Evolutionary conservation across 192 early-diverging fungal species (phyloP).

Genomic region (Coemansia sp.): DNA sequence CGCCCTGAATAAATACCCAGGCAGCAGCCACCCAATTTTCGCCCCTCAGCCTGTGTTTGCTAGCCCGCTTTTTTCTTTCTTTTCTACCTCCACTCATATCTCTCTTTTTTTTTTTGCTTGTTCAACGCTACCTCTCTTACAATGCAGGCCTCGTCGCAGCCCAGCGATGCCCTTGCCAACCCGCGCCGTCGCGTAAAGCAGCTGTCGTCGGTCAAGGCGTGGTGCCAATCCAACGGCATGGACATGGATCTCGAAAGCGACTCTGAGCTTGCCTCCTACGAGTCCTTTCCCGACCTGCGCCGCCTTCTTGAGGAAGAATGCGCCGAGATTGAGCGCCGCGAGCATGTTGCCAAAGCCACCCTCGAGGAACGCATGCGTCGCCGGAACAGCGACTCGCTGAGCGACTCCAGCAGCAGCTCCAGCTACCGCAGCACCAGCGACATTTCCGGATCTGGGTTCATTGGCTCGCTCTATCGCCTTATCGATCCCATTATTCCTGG

Average conservation of each 20-base stretch:
- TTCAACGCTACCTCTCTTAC: neutral
- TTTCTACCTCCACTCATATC: no score
- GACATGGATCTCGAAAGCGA: conserved; percentile 26
- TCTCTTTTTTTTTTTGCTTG: no score
- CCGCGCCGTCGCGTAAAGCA: conserved; percentile 40
- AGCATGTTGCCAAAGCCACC: conserved; percentile 30
- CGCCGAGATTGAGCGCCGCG: conserved; percentile 50
- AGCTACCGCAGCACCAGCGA: conserved; percentile 14
- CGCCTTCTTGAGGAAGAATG: conserved; percentile 44
- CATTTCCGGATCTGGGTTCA: conserved; percentile 18
- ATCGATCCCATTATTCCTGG: conserved; percentile 41
- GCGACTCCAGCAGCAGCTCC: conserved; percentile 24
- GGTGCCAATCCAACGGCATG: conserved; percentile 46
- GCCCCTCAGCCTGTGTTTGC: neutral
- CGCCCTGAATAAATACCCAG: neutral
- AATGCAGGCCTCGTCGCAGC: conserved; percentile 5
- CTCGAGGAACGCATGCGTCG: conserved; percentile 31
- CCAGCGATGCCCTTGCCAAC: conserved; percentile 10
- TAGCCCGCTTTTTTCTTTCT: neutral
- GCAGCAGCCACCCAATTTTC: neutral
- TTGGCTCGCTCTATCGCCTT: conserved; percentile 44
- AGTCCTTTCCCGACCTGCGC: conserved; percentile 52
- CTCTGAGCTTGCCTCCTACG: conserved; percentile 32
- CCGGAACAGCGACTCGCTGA: conserved; percentile 43
- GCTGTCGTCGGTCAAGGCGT: conserved; percentile 46